A percentile compares a stretch with the other conserved stretches of the same genome.
phyloP scores from a whole-genome alignment of 352 stramenopile species.

The Phytophthora syringae region DNA sequence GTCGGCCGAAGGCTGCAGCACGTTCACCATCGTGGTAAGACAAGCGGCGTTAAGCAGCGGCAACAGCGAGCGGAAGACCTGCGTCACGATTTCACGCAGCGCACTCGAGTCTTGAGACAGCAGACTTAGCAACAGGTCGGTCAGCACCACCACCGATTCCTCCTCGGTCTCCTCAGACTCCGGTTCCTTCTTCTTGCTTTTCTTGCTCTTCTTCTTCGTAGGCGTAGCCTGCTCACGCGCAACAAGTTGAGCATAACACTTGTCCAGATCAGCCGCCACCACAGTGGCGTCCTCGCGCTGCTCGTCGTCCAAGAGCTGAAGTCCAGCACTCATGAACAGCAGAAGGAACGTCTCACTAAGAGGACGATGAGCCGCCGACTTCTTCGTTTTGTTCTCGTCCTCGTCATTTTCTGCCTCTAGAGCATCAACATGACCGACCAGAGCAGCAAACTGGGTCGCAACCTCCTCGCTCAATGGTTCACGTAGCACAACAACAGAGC shows the following conservation, averaged over 20 bases:
- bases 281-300: slow-evolving; percentile 67
- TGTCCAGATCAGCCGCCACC: slow-evolving; percentile 68
- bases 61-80: slow-evolving; percentile 81
- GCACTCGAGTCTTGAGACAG: slow-evolving; percentile 84
- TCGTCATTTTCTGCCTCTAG: slow-evolving; percentile 44
- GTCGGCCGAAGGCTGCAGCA: slow-evolving; percentile 53
- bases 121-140: slow-evolving; percentile 83
- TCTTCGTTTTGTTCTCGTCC: slow-evolving; percentile 27
- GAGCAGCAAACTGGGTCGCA: slow-evolving; percentile 15
- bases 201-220: slow-evolving; percentile 41
- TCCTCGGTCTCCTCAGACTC: slow-evolving; percentile 31
- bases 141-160: slow-evolving; percentile 79
- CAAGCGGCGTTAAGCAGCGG: slow-evolving; percentile 65
- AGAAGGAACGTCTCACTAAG: slow-evolving; percentile 70
- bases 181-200: slow-evolving; percentile 40
- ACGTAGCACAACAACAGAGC: slow-evolving; percentile 35
- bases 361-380: slow-evolving; percentile 36
- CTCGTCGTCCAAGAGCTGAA: slow-evolving; percentile 75
- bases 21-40: slow-evolving; percentile 76
- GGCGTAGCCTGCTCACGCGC: slow-evolving; percentile 16
- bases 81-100: slow-evolving; percentile 83
- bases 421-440: slow-evolving; percentile 39
- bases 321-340: slow-evolving; percentile 75
- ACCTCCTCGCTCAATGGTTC: slow-evolving; percentile 49
- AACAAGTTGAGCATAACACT: slow-evolving; percentile 72